Evolutionary conservation across 2,329 filamentous ascomycete genomes (phyloP).

Genomic region (Aspergillus ustus): DNA sequence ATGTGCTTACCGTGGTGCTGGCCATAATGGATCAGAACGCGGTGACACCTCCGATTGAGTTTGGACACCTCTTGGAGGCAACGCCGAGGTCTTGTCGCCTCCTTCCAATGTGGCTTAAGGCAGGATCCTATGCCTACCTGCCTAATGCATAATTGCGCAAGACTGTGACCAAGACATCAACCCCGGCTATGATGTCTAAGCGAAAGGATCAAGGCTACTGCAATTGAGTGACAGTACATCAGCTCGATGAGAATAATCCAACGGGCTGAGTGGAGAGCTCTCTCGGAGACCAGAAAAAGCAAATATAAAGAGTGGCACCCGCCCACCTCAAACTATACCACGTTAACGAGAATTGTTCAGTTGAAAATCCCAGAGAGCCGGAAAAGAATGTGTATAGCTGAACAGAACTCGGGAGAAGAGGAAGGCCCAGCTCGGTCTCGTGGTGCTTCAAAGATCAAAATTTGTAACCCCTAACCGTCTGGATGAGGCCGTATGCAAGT

Average conservation of each 20-base stretch:
- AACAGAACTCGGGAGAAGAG: neutral
- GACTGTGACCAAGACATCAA: neutral
- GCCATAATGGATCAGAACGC: neutral
- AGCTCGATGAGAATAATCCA: conserved; percentile 2
- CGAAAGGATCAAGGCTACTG: conserved; percentile 12
- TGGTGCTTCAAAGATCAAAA: conserved; percentile 13
- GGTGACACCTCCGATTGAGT: conserved; percentile 7
- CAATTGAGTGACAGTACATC: conserved; percentile 13
- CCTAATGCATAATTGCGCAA: conserved; percentile 3
- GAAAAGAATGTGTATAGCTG: conserved; percentile 2
- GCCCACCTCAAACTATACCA: neutral
- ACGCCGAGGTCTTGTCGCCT: neutral
- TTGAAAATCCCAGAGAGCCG: neutral
- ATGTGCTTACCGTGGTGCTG: neutral
- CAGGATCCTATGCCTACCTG: conserved; percentile 2
- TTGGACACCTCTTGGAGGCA: conserved; percentile 6
- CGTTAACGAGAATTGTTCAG: neutral
- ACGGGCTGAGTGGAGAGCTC: conserved; percentile 6
- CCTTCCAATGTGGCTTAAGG: neutral
- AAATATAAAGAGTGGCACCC: conserved; percentile 3
- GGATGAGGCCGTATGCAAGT: conserved; percentile 26
- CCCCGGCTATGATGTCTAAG: neutral
- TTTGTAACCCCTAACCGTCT: conserved; percentile 11
- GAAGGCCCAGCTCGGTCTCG: conserved; percentile 18
- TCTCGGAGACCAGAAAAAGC: conserved; percentile 13